Evolutionary conservation across 1,284 basidiomycete species (phyloP), one percentile per base, ranked within the genome.

Genomic region (Tausonia pullulans): DNA sequence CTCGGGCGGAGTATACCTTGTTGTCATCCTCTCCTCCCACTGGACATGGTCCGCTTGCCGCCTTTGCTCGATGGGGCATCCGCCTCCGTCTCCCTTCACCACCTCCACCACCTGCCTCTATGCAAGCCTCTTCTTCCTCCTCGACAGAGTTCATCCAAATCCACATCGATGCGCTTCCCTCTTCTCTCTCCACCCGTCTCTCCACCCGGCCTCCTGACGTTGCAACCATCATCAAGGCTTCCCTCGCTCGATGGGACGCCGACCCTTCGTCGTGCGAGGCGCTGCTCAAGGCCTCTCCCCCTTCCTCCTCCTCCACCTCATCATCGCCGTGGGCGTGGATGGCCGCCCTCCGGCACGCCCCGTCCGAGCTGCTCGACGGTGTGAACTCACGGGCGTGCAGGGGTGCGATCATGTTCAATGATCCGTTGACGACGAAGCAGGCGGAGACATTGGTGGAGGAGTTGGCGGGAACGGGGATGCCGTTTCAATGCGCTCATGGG

Each of bases 351-450:
- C 27, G 27, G 27, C 27, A 27, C 27, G 27, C 27, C 27, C 27
- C 27, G 27, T 2, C 27, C 58, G 84, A 82, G 64, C 80, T 96
- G 63, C 73, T 92, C 11, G 87, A 92, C 57, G 77, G 96, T 67
- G 80, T 91, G 67, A 93, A 95, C 75, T 94, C 90, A 5, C 92
- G 90, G 75, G 93, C 93, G 13, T 97, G 93, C 72, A 81, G 93
- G 78, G 90, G 92, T 59, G 90, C 93, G 0, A 88, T 96, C 75
- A 97, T 97, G 94, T 98, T 98, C 80, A 93, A 92, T 69, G 94
- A 97, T 73, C 67, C 79, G 0, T 79, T 98, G 59, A 82, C 79
- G n/a, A 64, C 76, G 3, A 80, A 81, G 49, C 90, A 95, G 72
- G 90, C 89, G 73, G 73, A 81, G 69, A 79, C 80, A 45, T 81